Percentiles rank a stretch among this genome's conserved stretches.
These are phyloP conservation scores for Narthecium ossifragum DNA, from an alignment of 106 monocot species.

Conservation along the genomic window DNA sequence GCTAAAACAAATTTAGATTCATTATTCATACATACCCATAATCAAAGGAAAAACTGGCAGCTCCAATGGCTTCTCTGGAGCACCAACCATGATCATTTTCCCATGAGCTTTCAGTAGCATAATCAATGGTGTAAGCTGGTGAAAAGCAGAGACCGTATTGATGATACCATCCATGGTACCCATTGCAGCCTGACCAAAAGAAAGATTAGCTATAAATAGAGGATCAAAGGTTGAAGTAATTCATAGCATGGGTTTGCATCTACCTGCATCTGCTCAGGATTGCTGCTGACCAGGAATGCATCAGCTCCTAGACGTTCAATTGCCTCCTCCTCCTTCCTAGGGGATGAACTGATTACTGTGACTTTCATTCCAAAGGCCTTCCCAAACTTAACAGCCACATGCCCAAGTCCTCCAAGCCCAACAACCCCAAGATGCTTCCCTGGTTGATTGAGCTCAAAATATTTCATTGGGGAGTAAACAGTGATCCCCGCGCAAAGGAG, in stretches of 20 bases:
- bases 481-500: slow-evolving; percentile 75
- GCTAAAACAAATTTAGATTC: neutral
- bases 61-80: slow-evolving; percentile 63
- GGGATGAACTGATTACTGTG: slow-evolving; percentile 65
- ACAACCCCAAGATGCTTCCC: slow-evolving; percentile 73
- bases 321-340: slow-evolving; percentile 52
- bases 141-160: slow-evolving; percentile 69
- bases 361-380: slow-evolving; percentile 81
- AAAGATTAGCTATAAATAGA: neutral
- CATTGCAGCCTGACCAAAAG: slow-evolving; percentile 44
- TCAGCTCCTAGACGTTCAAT: slow-evolving; percentile 59
- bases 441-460: slow-evolving; percentile 32
- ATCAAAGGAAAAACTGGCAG: slow-evolving; percentile 49
- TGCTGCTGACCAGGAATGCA: slow-evolving; percentile 53
- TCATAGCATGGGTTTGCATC: neutral
- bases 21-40: slow-evolving; percentile 22
- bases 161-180: slow-evolving; percentile 90
- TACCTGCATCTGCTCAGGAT: slow-evolving; percentile 61
- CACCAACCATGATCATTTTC: slow-evolving; percentile 72
- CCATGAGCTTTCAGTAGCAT: slow-evolving; percentile 55
- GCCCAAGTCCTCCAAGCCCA: slow-evolving; percentile 73
- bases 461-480: slow-evolving; percentile 72
- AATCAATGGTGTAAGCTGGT: slow-evolving; percentile 38
- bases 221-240: neutral
- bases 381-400: slow-evolving; percentile 74